Evolutionary conservation across 2,329 filamentous ascomycete species (phyloP).

Genomic region (Penicillium sp.): DNA sequence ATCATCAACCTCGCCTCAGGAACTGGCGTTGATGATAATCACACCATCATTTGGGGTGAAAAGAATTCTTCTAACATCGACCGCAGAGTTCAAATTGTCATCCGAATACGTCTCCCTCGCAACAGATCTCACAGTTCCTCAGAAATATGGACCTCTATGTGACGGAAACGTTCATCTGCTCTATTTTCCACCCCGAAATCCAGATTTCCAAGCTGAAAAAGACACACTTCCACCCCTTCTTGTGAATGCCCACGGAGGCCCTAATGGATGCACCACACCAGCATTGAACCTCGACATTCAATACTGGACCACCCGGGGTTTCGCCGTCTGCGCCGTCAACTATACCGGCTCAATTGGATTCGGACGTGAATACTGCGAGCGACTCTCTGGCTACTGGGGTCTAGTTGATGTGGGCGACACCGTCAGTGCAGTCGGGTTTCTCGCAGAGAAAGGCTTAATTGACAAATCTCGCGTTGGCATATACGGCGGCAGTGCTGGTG

Average conservation of each 20-base stretch:
- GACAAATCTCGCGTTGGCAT: constrained; percentile 43
- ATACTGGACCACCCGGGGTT: constrained; percentile 52
- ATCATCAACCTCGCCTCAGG: constrained; percentile 16
- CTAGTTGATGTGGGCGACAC: constrained; percentile 49
- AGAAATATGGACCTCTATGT: constrained; percentile 23
- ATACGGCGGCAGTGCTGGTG: constrained; percentile 49
- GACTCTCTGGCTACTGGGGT: constrained; percentile 49
- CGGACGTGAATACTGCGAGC: constrained; percentile 47
- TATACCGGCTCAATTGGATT: constrained; percentile 51
- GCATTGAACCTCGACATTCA: constrained; percentile 46
- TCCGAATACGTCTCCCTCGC: constrained; percentile 25
- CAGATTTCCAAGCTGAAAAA: constrained; percentile 36
- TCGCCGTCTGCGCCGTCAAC: constrained; percentile 48
- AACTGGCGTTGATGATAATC: constrained; percentile 17
- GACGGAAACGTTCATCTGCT: constrained; percentile 41
- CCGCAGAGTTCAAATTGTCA: constrained; percentile 12
- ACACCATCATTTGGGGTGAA: constrained; percentile 5
- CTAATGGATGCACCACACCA: constrained; percentile 44
- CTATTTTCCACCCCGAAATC: constrained; percentile 48
- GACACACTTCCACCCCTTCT: constrained; percentile 46
- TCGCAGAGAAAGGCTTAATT: constrained; percentile 37
- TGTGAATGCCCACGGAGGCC: constrained; percentile 48
- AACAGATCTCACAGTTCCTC: constrained; percentile 34
- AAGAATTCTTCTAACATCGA: constrained; percentile 13
- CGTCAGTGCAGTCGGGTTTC: constrained; percentile 43